Evolutionary conservation across 192 early-diverging fungal species (phyloP).

Genomic region (Coemansia sp.): DNA sequence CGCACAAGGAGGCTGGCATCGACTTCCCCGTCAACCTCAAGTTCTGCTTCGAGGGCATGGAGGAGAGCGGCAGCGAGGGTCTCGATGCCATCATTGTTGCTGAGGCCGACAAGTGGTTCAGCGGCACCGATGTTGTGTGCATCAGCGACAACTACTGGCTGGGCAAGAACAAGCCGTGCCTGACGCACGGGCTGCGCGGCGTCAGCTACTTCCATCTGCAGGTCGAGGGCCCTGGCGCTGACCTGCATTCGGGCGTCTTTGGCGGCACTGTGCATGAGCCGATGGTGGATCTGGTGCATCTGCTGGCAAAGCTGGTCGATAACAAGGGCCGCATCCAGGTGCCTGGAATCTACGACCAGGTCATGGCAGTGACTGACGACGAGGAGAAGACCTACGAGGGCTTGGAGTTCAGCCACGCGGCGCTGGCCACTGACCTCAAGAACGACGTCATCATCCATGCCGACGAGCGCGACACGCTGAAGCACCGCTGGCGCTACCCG

Average conservation of each 20-base stretch:
- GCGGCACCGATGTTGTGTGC: constrained; percentile 90
- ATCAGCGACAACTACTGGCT: constrained; percentile 99
- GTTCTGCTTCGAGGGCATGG: constrained; percentile 98
- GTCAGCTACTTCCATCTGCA: constrained; percentile 65
- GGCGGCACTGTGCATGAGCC: constrained; percentile 95
- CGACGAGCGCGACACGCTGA: constrained; percentile 74
- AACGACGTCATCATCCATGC: constrained; percentile 73
- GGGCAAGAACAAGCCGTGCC: constrained; percentile 91
- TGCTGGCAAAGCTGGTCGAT: constrained; percentile 83
- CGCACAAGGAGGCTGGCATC: constrained; percentile 84
- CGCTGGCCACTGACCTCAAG: constrained; percentile 72
- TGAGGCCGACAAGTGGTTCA: constrained; percentile 91
- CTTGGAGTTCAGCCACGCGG: constrained; percentile 69
- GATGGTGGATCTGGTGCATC: constrained; percentile 88
- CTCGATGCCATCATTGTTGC: constrained; percentile 81
- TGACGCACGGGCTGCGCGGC: constrained; percentile 94
- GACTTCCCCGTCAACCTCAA: constrained; percentile 94
- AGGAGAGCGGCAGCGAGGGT: constrained; percentile 87
- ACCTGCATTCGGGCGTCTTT: constrained; percentile 97
- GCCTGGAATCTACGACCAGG: constrained; percentile 90
- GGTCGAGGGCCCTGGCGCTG: constrained; percentile 79
- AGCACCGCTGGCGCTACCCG: constrained; percentile 93
- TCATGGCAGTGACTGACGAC: constrained; percentile 76
- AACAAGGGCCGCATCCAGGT: constrained; percentile 86
- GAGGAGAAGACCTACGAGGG: constrained; percentile 81